phyloP scores from a whole-genome alignment of 1,139 yeast genomes.

The Diutina sp. region DNA sequence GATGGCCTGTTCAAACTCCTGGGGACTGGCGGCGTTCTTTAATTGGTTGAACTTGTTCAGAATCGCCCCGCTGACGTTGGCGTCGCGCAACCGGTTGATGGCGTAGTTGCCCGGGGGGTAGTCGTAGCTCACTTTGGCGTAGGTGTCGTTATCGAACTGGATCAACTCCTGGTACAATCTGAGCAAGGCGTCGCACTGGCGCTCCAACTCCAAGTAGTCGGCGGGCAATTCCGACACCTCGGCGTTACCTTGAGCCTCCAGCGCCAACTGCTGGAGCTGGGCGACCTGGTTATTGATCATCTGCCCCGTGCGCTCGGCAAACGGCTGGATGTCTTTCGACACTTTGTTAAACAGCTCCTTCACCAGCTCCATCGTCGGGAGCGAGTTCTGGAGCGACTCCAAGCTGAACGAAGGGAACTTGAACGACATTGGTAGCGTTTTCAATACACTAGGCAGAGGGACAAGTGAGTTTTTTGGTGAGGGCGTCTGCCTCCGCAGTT shows the following conservation, averaged over 20 bases:
- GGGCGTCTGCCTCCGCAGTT: neutral
- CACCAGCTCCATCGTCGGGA: constrained; percentile 28
- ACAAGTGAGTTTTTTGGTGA: neutral
- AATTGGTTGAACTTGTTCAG: constrained; percentile 43
- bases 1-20: constrained; percentile 46
- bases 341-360: constrained; percentile 13
- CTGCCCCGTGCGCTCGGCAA: constrained; percentile 27
- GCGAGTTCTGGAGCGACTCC: constrained; percentile 31
- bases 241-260: constrained; percentile 11
- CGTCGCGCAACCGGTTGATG: constrained; percentile 33
- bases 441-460: neutral
- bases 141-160: constrained; percentile 44
- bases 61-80: constrained; percentile 48
- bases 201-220: constrained; percentile 56
- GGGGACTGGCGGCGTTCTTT: constrained; percentile 48
- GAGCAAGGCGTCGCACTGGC: constrained; percentile 50
- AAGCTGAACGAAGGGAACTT: constrained; percentile 35
- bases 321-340: constrained; percentile 20
- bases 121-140: constrained; percentile 55
- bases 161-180: constrained; percentile 47
- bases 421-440: constrained; percentile 26
- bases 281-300: constrained; percentile 26
- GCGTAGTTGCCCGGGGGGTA: constrained; percentile 57
- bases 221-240: constrained; percentile 56
- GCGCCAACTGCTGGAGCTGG: constrained; percentile 32